These are phyloP conservation scores for Arabidopsis arenosa DNA, from an alignment of 345 rosid species.

Conservation along the genomic window DNA sequence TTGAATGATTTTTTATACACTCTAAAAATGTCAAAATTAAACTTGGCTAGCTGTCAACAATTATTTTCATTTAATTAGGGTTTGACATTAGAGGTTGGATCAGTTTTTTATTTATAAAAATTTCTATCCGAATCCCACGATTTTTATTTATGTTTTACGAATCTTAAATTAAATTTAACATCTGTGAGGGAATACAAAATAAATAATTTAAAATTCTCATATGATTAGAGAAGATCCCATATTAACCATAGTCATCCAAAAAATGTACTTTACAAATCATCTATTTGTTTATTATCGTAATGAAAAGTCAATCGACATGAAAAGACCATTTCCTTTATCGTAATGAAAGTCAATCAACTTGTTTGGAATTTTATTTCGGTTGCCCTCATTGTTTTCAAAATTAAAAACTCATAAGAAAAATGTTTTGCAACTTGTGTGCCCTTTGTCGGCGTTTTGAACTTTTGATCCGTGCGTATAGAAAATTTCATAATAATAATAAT, in stretches of 20 bases:
- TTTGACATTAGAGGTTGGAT: constrained; percentile 30
- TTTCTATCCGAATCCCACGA: neutral
- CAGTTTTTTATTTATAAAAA: neutral
- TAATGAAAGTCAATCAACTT: constrained; percentile 37
- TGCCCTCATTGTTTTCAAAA: neutral
- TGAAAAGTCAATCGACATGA: constrained; percentile 37
- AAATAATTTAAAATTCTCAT: neutral
- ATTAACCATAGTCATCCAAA: constrained; percentile 23
- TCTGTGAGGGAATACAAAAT: neutral
- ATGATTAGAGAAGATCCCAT: neutral
- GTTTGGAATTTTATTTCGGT: constrained; percentile 17
- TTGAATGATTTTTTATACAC: neutral
- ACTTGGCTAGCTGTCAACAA: constrained; percentile 31
- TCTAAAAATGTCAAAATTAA: constrained; percentile 45
- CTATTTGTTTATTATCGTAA: neutral
- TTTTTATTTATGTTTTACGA: neutral
- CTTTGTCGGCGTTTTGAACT: neutral
- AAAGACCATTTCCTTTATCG: neutral
- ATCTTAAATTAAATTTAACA: neutral
- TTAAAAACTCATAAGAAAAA: neutral
- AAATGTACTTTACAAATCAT: constrained; percentile 28
- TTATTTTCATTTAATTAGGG: constrained; percentile 35
- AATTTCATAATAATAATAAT: neutral
- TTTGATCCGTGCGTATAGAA: neutral
- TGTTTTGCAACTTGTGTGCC: constrained; percentile 10